Base-by-base conservation (phyloP, 2,329 filamentous ascomycete genomes). In the Hymenoscyphus repandus region DNA sequence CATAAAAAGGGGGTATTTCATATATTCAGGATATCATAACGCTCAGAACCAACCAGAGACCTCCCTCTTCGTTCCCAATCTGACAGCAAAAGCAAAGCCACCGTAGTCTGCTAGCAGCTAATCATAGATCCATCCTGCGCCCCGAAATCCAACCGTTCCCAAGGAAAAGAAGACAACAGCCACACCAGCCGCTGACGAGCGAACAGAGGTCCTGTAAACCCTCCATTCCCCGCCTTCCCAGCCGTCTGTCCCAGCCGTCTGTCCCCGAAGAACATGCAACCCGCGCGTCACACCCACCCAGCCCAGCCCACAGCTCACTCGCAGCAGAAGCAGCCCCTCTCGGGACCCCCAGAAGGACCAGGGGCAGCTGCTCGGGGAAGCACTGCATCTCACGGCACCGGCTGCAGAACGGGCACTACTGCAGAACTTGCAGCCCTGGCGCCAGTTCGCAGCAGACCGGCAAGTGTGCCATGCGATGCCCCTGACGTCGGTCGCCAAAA, bases 331-430 rank as follows among this genome's bases (percentile, higher is more conserved):
- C 22, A 27, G 22, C 22, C 22, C 22, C 22, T 27, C 22, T 27
- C 22, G 22, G 7, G 22, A 7, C 4, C 22, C 22, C 22, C 22
- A 27, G 22, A 27, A 27, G 22, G 22, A 27, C 22, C 22, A 27
- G 22, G 22, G 22, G 22, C 7, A 27, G 22, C 22, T 27, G 22
- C 22, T 27, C 22, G 22, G 4, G 4, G 22, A 27, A 27, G 22
- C 22, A 27, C 22, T 27, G 22, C 22, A 27, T 27, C 22, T 20
- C 18, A 45, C 32, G 20, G 27, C 45, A 36, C 22, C 20, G 17
- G 31, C 27, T 32, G 17, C 34, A 34, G 22, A 18, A 31, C 47
- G 41, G 37, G 20, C 47, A 44, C 47, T 50, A 50, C 47, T 50
- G 47, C 22, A 27, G 22, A 27, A 4, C 22, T 27, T 27, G 22